Conservation (phyloP, 371 early-diverging fungal species). For the Blakeslea trispora region DNA sequence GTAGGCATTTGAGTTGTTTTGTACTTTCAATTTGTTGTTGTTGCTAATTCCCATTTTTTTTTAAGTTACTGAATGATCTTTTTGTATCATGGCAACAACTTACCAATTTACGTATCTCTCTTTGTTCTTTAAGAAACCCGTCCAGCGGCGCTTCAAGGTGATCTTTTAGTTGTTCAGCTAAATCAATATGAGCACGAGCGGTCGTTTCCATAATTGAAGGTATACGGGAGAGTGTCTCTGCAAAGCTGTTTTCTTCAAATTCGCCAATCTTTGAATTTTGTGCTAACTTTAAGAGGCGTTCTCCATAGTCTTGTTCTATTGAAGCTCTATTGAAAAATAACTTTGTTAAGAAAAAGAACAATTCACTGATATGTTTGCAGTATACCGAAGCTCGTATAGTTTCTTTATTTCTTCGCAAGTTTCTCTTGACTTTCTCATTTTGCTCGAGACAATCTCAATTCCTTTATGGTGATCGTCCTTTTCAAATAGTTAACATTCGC, state of each 20-base stretch:
- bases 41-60: constrained; percentile 24
- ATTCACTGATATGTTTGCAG: not conserved
- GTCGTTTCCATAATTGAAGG: constrained; percentile 48
- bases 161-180: constrained; percentile 45
- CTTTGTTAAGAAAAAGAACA: too few species aligned
- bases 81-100: not conserved
- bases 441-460: constrained; percentile 21
- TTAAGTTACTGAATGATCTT: not conserved
- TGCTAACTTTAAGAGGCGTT: constrained; percentile 34
- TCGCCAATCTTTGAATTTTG: constrained; percentile 34
- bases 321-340: constrained; percentile 18
- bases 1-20: constrained; percentile 40
- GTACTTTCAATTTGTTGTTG: constrained; percentile 47
- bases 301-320: constrained; percentile 45
- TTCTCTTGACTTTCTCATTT: constrained; percentile 32
- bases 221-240: constrained; percentile 42
- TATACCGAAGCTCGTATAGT: constrained; percentile 19
- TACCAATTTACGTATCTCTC: constrained; percentile 39
- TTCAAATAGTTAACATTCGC: not conserved
- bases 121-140: constrained; percentile 44
- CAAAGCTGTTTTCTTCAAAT: constrained; percentile 43
- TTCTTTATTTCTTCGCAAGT: constrained; percentile 33
- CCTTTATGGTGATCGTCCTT: constrained; percentile 31
- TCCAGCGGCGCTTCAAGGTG: constrained; percentile 43
- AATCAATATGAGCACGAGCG: constrained; percentile 49